Base-by-base conservation (phyloP, 108 stramenopile species). In the Cyclotella baltica region DNA sequence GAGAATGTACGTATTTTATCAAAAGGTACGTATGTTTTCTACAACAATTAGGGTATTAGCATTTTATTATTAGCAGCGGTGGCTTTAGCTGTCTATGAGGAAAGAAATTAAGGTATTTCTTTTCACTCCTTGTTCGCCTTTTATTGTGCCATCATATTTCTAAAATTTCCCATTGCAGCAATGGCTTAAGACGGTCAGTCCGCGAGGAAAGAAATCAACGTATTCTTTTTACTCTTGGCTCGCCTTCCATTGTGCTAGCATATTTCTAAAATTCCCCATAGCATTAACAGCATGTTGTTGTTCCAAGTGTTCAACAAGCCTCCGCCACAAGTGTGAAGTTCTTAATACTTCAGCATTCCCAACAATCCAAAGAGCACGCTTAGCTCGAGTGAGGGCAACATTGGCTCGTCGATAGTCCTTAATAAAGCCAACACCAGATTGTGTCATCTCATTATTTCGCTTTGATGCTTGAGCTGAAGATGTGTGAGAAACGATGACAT, bases 331-430 rank as follows among this genome's bases (percentile, higher is more conserved):
- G 5, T 62, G 63, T 37, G 77, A 66, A 40, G 70, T 50, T 16
- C 53, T 81, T 43, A 85, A 59, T 20, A 75, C 73, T n/a, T 85
- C 64, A 34, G 63, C 70, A 55, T 86, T 68, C 8, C 85, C 89
- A 22, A 90, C 76, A 52, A 88, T 76, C 80, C 86, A 88, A n/a
- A 88, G 66, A 25, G 68, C 59, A 5, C 56, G 58, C 47, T 78
- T 82, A 20, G 87, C 89, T 40, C 89, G 71, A 22, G 89, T 90
- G 3, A 90, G 43, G 18, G 89, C 89, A 31, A 90, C 89, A 50
- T 90, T 90, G 23, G 87, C 70, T 22, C 89, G 80, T 28, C 87
- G 67, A 15, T 62, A 64, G 56, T 90, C 87, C 20, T 79, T 74
- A 5, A 90, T 33, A 46, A 90, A 90, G 18, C 89, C 89, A 34